phyloP scores from a whole-genome alignment of 2,329 filamentous ascomycete genomes.

The Arthroderma uncinatum region DNA sequence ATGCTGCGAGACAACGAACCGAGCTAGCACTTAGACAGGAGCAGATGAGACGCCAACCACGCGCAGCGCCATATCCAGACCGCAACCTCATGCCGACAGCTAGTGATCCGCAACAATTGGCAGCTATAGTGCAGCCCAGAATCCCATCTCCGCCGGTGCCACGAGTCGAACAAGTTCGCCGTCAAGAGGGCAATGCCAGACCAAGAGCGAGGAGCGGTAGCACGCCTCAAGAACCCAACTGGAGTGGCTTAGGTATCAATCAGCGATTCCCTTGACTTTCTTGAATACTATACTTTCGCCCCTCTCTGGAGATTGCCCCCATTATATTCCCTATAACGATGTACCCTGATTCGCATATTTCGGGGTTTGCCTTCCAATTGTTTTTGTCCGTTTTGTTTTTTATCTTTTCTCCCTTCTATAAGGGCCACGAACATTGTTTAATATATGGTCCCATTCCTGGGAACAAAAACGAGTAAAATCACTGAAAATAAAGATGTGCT shows the following conservation, averaged over 20 bases:
- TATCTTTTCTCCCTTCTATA: constrained; percentile 1
- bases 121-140: background rate
- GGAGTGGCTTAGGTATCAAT: constrained; percentile 18
- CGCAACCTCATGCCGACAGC: constrained; percentile 19
- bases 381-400: constrained; percentile 5
- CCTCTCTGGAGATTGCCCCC: background rate
- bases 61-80: constrained; percentile 17
- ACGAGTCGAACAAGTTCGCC: constrained; percentile 5
- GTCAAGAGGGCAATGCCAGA: background rate
- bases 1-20: constrained; percentile 17
- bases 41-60: constrained; percentile 6
- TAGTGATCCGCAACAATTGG: constrained; percentile 13
- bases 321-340: background rate
- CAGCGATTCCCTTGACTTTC: constrained; percentile 7
- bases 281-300: constrained; percentile 5
- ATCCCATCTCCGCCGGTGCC: background rate
- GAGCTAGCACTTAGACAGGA: background rate
- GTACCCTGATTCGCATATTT: background rate
- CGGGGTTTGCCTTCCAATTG: background rate
- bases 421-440: background rate
- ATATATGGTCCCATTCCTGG: background rate
- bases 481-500: background rate
- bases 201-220: constrained; percentile 12
- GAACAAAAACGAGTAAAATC: background rate
- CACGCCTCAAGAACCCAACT: constrained; percentile 22